Base-by-base conservation (phyloP, 176 grass and related monocot species). In the Rhynchospora tenuis region DNA sequence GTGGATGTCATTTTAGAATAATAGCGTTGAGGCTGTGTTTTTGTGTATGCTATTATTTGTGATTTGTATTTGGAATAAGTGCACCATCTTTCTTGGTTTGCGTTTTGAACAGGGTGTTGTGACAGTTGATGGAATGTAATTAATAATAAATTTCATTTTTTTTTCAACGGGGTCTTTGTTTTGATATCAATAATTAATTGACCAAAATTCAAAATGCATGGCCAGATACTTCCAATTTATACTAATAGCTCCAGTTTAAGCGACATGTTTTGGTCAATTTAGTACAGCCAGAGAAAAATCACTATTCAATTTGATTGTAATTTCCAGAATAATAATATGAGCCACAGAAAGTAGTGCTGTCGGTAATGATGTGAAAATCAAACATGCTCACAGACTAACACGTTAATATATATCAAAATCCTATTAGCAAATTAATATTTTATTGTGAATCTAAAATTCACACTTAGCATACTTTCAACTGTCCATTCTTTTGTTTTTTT, bases 21-120 rank as follows among this genome's bases (percentile, higher is more conserved):
- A 16, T 6, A 7, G 31, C 15, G 14, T 16, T 1, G 42, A 7
- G 65, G 11, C 14, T 55, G 19, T 76, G 7, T 77, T 28, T 59
- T 11, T 45, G 13, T 62, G 23, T 60, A 43, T 43, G n/a, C n/a
- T n/a, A n/a, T 62, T 82, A 66, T 80, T 59, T 31, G 13, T 45
- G 38, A 38, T 38, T 1, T 38, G 33, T 38, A 38, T 38, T 82
- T 82, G 44, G 66, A 82, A 82, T 66, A 82, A 82, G 13, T 64
- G 79, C 79, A 65, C 60, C 31, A 52, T 50, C n/a, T 47, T 81
- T 42, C 15, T 44, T 82, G 15, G 58, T 26, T 82, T 47, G 59
- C 47, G 42, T 47, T 47, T 47, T 65, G n/a, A 82, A 82, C 20
- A 26, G 45, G 45, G 11, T 73, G 19, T 73, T 73, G 70, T 50